Conservation (phyloP, 257 asterid species). For the Solanum neorickii region DNA sequence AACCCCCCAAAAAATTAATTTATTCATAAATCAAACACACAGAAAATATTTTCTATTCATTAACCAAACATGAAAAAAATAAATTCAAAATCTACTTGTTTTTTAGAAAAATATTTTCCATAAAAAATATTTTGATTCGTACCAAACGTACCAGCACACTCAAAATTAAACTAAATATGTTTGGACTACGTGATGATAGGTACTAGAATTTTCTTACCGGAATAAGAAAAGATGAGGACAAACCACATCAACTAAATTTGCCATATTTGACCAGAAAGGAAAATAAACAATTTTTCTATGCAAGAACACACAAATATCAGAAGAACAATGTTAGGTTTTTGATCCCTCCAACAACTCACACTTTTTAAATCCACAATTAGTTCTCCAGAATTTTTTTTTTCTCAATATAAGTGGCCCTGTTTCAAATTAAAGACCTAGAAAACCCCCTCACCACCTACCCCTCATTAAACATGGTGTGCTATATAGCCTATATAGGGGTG, state of each 20-base stretch:
- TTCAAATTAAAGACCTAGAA: neutral
- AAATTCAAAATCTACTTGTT: too few relatives aligned
- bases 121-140: too few relatives aligned
- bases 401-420: neutral
- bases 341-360: neutral
- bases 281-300: neutral
- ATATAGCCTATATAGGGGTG: neutral
- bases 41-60: too few relatives aligned
- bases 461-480: neutral
- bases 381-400: neutral
- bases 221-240: neutral
- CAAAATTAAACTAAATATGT: too few relatives aligned
- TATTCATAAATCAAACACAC: too few relatives aligned
- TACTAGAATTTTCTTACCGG: neutral
- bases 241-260: neutral
- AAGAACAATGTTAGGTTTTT: neutral
- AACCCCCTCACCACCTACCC: neutral
- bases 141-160: too few relatives aligned
- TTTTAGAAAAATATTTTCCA: too few relatives aligned
- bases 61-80: fast-evolving
- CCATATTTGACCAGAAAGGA: neutral
- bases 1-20: too few relatives aligned
- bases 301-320: neutral
- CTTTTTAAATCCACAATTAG: neutral
- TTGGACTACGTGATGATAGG: too few relatives aligned